Evolutionary conservation across 2,329 filamentous ascomycete species (phyloP).

Genomic region (Mycosphaerella sp.): DNA sequence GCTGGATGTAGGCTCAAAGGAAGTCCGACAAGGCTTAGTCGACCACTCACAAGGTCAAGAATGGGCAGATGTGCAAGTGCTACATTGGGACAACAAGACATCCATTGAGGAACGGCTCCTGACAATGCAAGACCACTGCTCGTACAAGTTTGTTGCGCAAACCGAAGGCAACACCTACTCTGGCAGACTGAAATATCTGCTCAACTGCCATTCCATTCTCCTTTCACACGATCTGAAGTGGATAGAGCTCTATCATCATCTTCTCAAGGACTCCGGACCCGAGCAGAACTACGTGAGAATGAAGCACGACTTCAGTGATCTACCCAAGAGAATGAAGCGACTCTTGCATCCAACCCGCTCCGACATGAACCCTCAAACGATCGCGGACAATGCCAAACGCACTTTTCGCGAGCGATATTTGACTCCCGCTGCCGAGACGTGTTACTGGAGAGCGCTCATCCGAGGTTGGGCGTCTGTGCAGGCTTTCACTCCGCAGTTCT

Average conservation of each 20-base stretch:
- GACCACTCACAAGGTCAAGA: conserved; percentile 27
- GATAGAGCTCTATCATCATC: conserved; percentile 28
- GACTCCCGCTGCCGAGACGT: conserved; percentile 29
- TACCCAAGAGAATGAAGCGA: conserved; percentile 26
- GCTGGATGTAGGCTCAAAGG: conserved; percentile 25
- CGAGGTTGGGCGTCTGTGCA: conserved; percentile 44
- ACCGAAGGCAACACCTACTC: conserved; percentile 31
- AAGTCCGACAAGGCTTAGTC: conserved; percentile 31
- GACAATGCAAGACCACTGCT: conserved; percentile 27
- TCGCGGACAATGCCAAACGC: conserved; percentile 25
- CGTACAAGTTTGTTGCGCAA: conserved; percentile 28
- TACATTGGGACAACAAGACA: conserved; percentile 22
- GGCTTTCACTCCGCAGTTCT: conserved; percentile 24
- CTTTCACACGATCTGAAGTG: conserved; percentile 30
- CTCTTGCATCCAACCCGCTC: conserved; percentile 21
- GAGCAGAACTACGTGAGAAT: conserved; percentile 31
- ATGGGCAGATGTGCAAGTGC: conserved; percentile 36
- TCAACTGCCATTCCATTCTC: conserved; percentile 30
- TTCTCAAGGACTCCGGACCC: conserved; percentile 24
- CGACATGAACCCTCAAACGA: conserved; percentile 18
- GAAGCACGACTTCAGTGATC: conserved; percentile 26
- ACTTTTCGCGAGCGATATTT: conserved; percentile 28
- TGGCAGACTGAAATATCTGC: conserved; percentile 31
- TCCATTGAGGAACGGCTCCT: conserved; percentile 24
- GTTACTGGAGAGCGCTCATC: conserved; percentile 32